Percentiles rank a stretch among this genome's conserved stretches.
phyloP scores from a whole-genome alignment of 306 rosid species.

The Amphicarpaea edgeworthii region DNA sequence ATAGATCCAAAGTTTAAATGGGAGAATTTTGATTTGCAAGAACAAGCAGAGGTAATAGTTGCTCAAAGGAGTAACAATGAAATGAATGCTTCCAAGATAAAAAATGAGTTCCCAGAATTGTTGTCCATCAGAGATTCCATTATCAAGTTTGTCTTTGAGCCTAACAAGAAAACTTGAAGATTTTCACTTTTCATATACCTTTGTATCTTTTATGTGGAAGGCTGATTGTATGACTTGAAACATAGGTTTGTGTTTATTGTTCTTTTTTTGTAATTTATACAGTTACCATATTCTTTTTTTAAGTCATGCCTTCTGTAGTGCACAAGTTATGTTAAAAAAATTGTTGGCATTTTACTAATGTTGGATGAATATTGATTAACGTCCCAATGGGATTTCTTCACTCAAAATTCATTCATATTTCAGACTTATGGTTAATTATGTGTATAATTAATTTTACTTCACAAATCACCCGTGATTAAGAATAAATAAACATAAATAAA shows the following conservation, averaged over 20 bases:
- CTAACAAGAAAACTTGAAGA: conserved; percentile 66
- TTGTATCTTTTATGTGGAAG: conserved; percentile 33
- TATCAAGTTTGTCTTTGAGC: conserved; percentile 69
- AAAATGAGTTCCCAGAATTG: conserved; percentile 65
- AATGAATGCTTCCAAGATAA: conserved; percentile 73
- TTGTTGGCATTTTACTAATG: not conserved
- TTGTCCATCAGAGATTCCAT: conserved; percentile 67
- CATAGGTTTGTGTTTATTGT: conserved; percentile 16
- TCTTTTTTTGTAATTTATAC: conserved; percentile 17
- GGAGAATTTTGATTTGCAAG: conserved; percentile 67
- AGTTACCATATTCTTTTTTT: not conserved
- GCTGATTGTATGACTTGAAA: conserved; percentile 12
- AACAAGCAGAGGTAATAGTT: conserved; percentile 75
- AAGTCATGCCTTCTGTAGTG: conserved; percentile 1
- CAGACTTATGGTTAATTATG: too few relatives aligned
- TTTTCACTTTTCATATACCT: conserved; percentile 21
- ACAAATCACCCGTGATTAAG: too few relatives aligned
- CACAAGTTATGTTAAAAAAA: not conserved
- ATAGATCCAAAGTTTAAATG: conserved; percentile 68
- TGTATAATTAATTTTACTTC: too few relatives aligned
- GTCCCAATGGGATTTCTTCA: not conserved
- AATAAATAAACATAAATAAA: too few relatives aligned
- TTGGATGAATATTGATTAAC: not conserved
- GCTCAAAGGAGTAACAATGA: conserved; percentile 79
- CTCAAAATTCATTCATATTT: too few relatives aligned